These are phyloP conservation scores for Exobasidium rhododendri DNA, from an alignment of 1,284 basidiomycete species.

Conservation along the genomic window DNA sequence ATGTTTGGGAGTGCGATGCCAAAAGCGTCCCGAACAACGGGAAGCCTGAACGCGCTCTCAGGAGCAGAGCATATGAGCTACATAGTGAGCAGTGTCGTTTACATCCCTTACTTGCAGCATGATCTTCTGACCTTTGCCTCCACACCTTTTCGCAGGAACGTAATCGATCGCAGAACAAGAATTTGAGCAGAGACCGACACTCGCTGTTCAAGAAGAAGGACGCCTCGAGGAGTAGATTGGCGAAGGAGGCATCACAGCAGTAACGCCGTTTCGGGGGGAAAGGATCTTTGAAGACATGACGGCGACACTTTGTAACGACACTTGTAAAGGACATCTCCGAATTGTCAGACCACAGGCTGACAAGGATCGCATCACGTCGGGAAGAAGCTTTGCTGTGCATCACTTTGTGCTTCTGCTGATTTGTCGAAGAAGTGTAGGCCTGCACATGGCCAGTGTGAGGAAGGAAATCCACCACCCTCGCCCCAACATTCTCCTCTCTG, in stretches of 20 bases:
- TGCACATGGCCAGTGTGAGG: neutral
- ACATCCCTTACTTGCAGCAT: conserved; percentile 7
- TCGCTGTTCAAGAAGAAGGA: conserved; percentile 41
- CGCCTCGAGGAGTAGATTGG: neutral
- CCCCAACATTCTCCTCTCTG: too few relatives aligned
- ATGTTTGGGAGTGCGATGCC: conserved; percentile 15
- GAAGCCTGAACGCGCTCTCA: conserved; percentile 52
- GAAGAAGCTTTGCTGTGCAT: conserved; percentile 10
- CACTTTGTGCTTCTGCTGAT: conserved; percentile 8
- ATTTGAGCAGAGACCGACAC: conserved; percentile 45
- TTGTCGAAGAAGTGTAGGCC: conserved; percentile 17
- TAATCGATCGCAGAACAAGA: conserved; percentile 53
- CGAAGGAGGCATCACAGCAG: conserved; percentile 1
- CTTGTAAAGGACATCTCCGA: too few relatives aligned
- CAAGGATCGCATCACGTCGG: too few relatives aligned
- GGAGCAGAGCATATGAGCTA: conserved; percentile 56
- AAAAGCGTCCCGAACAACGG: conserved; percentile 46
- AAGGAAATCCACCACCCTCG: too few relatives aligned
- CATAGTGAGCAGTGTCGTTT: conserved; percentile 23
- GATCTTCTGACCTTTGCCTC: conserved; percentile 8
- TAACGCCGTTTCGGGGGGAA: neutral
- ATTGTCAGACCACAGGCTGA: too few relatives aligned
- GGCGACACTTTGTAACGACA: too few relatives aligned
- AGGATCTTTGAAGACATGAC: neutral
- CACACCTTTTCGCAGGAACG: conserved; percentile 29